phyloP scores from a whole-genome alignment of 805 yeast genomes.

The Kluyveromyces dobzhanskii region DNA sequence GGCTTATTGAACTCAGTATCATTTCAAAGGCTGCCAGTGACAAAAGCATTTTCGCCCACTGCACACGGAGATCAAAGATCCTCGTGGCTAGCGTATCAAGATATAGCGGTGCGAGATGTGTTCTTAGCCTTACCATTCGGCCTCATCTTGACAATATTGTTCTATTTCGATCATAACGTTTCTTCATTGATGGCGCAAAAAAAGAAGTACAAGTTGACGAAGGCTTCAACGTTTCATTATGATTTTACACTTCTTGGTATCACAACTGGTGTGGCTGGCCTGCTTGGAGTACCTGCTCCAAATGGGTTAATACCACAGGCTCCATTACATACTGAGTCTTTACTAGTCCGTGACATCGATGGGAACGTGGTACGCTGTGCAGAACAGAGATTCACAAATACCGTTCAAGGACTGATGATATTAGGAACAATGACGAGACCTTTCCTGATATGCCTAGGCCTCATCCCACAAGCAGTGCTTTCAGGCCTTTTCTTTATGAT shows the following conservation, averaged over 20 bases:
- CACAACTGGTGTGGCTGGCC: slow-evolving; percentile 80
- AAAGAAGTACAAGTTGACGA: slow-evolving; percentile 66
- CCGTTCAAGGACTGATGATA: slow-evolving; percentile 75
- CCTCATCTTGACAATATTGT: slow-evolving; percentile 67
- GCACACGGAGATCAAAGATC: slow-evolving; percentile 20
- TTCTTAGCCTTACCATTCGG: slow-evolving; percentile 94
- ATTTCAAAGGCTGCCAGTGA: slow-evolving; percentile 58
- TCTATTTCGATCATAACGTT: slow-evolving; percentile 93
- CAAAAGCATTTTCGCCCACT: slow-evolving; percentile 72
- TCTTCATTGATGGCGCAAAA: slow-evolving; percentile 90
- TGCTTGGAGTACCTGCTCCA: slow-evolving; percentile 90
- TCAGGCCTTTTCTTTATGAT: slow-evolving; percentile 90
- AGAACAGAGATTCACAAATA: slow-evolving; percentile 83
- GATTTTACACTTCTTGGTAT: slow-evolving; percentile 80
- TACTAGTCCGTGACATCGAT: slow-evolving; percentile 39
- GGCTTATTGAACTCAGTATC: slow-evolving; percentile 53
- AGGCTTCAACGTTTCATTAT: slow-evolving; percentile 90
- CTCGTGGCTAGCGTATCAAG: slow-evolving; percentile 35
- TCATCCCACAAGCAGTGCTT: slow-evolving; percentile 86
- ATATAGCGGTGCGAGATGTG: slow-evolving; percentile 53
- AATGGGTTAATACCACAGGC: slow-evolving; percentile 97
- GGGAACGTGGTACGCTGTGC: slow-evolving; percentile 49
- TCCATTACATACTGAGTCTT: slow-evolving; percentile 78
- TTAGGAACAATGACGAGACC: slow-evolving; percentile 89
- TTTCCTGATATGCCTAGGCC: slow-evolving; percentile 65